Base-by-base conservation (phyloP, 2,329 filamentous ascomycete species). In the Aspergillus fijiensis region DNA sequence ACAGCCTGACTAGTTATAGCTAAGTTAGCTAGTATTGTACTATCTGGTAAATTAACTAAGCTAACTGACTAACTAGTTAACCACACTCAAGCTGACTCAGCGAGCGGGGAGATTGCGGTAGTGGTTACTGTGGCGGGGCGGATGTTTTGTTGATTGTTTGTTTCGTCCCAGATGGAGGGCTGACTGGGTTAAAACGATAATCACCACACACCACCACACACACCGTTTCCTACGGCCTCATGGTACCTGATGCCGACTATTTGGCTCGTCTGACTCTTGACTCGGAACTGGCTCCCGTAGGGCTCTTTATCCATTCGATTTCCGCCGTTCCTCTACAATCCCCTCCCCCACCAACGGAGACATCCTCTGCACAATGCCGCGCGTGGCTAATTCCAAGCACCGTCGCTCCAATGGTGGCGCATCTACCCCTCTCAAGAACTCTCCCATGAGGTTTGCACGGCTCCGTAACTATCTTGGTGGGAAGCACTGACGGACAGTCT, bases 361-460 rank as follows among this genome's bases (percentile, higher is more conserved):
- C 49, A 31, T 25, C 23, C 25, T 25, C 49, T 65, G 55, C 67
- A 74, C 63, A 62, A 87, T 87, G 84, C 82, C 84, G 76, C 82
- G 84, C 74, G 80, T 84, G 58, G 81, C 80, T 69, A 81, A 82
- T 63, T 73, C 75, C 51, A 77, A 77, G 63, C 79, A 77, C 68
- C 77, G 75, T 65, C 76, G 74, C 68, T 77, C 79, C 59, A 80
- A 80, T 68, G 77, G 79, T 57, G 74, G 79, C 56, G 74, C 70
- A 54, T 78, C 78, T 51, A 84, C 81, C 62, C 82, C 80, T 65
- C 82, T 82, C 65, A 84, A 82, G 68, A 72, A 76, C 65, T 79
- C 81, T 25, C 80, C 81, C 42, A 73, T 81, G 63, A 84, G 83
- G 78, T 81, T 75, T 59, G 77, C 70, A 19, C 16, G 16, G 14